Evolutionary conservation across 352 stramenopile genomes (phyloP).

Genomic region (Phytophthora palmivora): DNA sequence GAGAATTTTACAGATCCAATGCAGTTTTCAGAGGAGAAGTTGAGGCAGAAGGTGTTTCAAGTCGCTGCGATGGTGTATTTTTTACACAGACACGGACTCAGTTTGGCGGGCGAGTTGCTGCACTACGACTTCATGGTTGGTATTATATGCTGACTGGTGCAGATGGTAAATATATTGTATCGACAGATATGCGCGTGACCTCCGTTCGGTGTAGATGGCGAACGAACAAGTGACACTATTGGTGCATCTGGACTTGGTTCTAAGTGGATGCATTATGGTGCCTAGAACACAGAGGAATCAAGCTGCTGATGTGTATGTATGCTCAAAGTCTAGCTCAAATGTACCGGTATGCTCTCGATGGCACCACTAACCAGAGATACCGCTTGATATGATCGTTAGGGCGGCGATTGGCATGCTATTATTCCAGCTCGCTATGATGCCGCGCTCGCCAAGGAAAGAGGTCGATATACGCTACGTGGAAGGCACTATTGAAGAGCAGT

Average conservation of each 20-base stretch:
- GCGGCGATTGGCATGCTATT: conserved; percentile 66
- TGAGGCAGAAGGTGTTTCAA: conserved; percentile 60
- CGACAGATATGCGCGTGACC: conserved; percentile 18
- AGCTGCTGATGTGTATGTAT: conserved; percentile 58
- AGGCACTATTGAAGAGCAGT: conserved; percentile 55
- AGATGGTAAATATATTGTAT: not conserved
- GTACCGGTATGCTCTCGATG: not conserved
- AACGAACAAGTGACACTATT: conserved; percentile 50
- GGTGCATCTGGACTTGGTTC: conserved; percentile 46
- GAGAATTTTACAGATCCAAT: conserved; percentile 26
- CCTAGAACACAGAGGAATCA: conserved; percentile 44
- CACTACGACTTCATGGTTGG: conserved; percentile 59
- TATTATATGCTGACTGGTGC: not conserved
- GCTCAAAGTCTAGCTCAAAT: not conserved
- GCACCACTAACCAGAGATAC: not conserved
- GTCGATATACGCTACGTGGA: conserved; percentile 45
- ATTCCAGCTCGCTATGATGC: conserved; percentile 67
- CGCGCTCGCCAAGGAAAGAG: conserved; percentile 32
- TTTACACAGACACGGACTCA: conserved; percentile 59
- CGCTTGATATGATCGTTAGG: conserved; percentile 18
- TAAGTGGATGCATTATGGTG: conserved; percentile 61
- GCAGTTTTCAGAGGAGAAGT: conserved; percentile 48
- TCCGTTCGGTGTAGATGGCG: conserved; percentile 38
- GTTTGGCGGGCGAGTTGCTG: conserved; percentile 56
- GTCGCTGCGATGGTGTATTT: conserved; percentile 64